Conservation (phyloP, 2,329 filamentous ascomycete species). For the Claviceps monticola region DNA sequence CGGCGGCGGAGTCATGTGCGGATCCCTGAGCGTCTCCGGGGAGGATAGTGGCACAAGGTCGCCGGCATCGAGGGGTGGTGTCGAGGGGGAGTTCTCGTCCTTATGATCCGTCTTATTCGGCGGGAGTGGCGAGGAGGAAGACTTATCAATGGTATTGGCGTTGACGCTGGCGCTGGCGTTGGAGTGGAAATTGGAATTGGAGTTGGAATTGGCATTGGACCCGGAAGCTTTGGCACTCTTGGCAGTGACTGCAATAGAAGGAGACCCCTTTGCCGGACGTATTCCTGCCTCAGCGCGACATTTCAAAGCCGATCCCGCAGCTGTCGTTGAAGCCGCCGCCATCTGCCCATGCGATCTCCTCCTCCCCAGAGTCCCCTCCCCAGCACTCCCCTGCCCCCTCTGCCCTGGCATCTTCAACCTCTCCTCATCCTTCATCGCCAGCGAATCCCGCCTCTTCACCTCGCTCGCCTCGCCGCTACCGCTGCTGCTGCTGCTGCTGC, state of each 20-base stretch:
- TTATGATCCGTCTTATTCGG: background rate
- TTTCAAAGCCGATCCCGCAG: no score
- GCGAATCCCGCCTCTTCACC: background rate
- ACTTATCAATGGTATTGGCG: no score
- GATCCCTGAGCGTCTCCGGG: slow-evolving; percentile 35
- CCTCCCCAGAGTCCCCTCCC: background rate
- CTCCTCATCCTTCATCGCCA: background rate
- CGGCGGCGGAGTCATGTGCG: slow-evolving; percentile 57
- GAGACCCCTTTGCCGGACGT: no score
- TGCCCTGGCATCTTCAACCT: background rate
- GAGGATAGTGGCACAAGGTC: slow-evolving; percentile 29
- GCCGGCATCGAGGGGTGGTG: slow-evolving; percentile 27
- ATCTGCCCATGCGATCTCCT: background rate
- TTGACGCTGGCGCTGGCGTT: no score
- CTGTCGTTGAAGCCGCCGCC: background rate
- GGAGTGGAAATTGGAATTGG: no score
- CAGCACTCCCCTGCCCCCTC: background rate
- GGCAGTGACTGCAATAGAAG: no score
- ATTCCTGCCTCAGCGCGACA: no score
- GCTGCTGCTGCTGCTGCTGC: background rate
- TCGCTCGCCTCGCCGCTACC: background rate
- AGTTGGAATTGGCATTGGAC: no score
- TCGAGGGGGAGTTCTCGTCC: background rate
- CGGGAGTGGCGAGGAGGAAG: background rate
- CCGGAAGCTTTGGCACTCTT: no score